phyloP scores from a whole-genome alignment of 1,284 basidiomycete genomes.

The Papiliotrema fonsecae region DNA sequence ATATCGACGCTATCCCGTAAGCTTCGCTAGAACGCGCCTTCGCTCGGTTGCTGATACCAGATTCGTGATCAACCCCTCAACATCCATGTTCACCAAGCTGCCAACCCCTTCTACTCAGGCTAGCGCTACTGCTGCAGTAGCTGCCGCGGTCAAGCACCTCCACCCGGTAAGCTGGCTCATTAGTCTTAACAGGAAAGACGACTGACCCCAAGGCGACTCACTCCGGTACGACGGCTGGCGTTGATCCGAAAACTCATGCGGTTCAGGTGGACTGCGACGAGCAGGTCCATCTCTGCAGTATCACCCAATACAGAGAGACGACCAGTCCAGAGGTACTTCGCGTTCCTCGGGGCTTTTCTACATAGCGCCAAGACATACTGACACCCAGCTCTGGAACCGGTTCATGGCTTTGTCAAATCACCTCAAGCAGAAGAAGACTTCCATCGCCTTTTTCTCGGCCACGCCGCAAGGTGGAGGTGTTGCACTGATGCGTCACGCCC shows the following conservation, averaged over 20 bases:
- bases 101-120: constrained; percentile 35
- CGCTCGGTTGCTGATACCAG: constrained; percentile 10
- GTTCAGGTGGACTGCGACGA: constrained; percentile 41
- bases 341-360: neutral
- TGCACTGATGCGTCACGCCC: constrained; percentile 81
- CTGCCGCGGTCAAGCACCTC: constrained; percentile 32
- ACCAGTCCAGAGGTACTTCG: constrained; percentile 32
- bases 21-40: constrained; percentile 3
- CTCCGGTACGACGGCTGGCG: constrained; percentile 30
- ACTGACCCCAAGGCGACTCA: constrained; percentile 30
- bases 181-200: neutral
- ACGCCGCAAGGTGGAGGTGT: constrained; percentile 87
- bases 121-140: constrained; percentile 35
- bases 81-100: constrained; percentile 34
- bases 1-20: constrained; percentile 40
- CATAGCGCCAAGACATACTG: neutral
- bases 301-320: constrained; percentile 36
- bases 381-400: constrained; percentile 23
- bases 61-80: constrained; percentile 34
- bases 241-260: constrained; percentile 23
- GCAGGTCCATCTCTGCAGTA: constrained; percentile 30
- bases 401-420: constrained; percentile 72
- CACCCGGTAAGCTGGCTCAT: constrained; percentile 25
- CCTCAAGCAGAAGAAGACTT: constrained; percentile 71
- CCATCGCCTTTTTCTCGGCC: constrained; percentile 82